A percentile compares a stretch with the other conserved stretches of the same genome.
Evolutionary conservation across 345 rosid genomes (phyloP).

Genomic region (Eucalyptus tenuipes): DNA sequence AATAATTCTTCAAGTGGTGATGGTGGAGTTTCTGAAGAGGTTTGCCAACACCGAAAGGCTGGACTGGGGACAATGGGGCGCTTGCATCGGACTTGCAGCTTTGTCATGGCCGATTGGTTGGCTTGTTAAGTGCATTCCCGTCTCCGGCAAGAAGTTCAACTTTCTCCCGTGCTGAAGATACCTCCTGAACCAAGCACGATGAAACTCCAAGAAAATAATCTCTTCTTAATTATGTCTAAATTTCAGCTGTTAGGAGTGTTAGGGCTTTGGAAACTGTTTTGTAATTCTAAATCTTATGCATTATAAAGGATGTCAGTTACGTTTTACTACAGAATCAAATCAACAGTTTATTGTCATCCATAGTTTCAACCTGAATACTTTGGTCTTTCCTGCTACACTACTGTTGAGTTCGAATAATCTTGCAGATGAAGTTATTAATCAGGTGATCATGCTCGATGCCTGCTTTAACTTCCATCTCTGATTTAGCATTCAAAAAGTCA

Average conservation of each 20-base stretch:
- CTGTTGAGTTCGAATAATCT: not conserved
- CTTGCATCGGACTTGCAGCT: constrained; percentile 43
- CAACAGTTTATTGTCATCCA: not conserved
- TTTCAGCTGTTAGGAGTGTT: rapidly evolving
- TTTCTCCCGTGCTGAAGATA: rapidly evolving
- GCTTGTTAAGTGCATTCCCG: constrained; percentile 47
- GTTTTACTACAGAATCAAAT: rapidly evolving
- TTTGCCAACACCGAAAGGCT: constrained; percentile 72
- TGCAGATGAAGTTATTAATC: rapidly evolving
- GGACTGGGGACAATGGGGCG: constrained; percentile 54
- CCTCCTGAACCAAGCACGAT: rapidly evolving
- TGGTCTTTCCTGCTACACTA: not conserved
- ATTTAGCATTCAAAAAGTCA: not conserved
- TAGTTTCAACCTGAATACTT: not conserved
- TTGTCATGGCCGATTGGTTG: constrained; percentile 67
- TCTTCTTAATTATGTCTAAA: not conserved
- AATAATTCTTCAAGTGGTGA: constrained; percentile 46
- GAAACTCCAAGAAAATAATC: not conserved
- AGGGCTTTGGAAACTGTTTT: not conserved
- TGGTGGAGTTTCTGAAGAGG: constrained; percentile 63
- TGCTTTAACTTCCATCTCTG: not conserved
- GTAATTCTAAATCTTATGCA: not conserved
- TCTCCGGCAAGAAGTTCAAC: constrained; percentile 2
- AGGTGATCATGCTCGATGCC: rapidly evolving
- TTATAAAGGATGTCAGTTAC: rapidly evolving